Evolutionary conservation across 257 asterid species (phyloP), one percentile per base, ranked within the genome.

Genomic region (Rubia yunnanensis): DNA sequence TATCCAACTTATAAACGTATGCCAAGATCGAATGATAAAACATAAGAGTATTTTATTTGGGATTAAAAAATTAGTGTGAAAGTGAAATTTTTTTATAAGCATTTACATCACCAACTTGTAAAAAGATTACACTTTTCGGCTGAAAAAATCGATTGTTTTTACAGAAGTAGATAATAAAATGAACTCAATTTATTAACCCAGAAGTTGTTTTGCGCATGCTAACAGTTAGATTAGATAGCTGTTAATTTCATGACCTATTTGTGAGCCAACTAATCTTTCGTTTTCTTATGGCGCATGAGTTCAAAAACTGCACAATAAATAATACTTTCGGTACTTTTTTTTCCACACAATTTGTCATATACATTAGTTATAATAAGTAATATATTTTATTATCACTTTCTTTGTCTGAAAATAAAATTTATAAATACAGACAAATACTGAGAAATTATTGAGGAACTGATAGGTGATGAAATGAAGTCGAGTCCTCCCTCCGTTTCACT

Each of bases 131-230:
- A 50, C 57, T 20, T 50, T 56, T 27, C 27, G 62, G 62, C 38
- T 13, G 32, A 20, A 26, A 18, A 26, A 14, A 20, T 10, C 10
- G 1, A 22, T 9, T 23, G 13, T 27, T 10, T 13, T 56, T 56
- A 4, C 2, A 5, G 7, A n/a, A 10, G 20, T 44, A n/a, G 7
- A 44, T 44, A 3, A 15, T 44, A 15, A 7, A 56, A 23, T 26
- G 5, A 55, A 56, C 38, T 31, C 6, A 30, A 28, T 32, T 30
- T 53, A 53, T 14, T 69, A 44, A 44, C 17, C 49, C 23, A 20
- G 55, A 59, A 48, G 32, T 54, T 13, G 49, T 22, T 46, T 55
- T 22, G 31, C 36, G 66, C 66, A 44, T 59, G 66, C 65, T 31
- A 28, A 38, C 34, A 18, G 10, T 22, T 50, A 7, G 57, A 22